phyloP scores from a whole-genome alignment of 78 protist genomes.

The Parvularia atlantis region DNA sequence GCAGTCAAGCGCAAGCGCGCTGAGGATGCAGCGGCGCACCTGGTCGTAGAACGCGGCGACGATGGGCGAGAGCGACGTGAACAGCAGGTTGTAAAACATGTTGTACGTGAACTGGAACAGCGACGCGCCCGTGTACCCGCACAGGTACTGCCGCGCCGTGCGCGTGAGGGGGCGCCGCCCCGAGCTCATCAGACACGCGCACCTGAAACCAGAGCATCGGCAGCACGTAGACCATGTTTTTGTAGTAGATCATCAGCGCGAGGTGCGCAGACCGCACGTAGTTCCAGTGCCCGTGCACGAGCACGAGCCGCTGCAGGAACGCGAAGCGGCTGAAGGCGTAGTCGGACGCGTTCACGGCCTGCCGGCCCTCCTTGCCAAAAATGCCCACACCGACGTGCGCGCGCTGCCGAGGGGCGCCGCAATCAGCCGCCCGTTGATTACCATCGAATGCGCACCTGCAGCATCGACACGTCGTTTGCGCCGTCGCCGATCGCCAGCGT shows the following conservation, averaged over 20 bases:
- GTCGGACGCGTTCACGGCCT: constrained; percentile 69
- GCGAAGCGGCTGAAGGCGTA: constrained; percentile 63
- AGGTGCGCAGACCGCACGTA: constrained; percentile 34
- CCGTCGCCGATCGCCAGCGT: constrained; percentile 78
- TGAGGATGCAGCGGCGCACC: no score
- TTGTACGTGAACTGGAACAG: constrained; percentile 32
- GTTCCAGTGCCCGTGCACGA: constrained; percentile 58
- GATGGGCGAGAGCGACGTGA: constrained; percentile 17
- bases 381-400: constrained; percentile 79
- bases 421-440: no score
- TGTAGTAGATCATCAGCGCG: constrained; percentile 7
- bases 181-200: no score
- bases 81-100: constrained; percentile 15
- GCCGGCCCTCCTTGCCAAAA: constrained; percentile 71
- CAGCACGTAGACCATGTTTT: background rate
- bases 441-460: no score
- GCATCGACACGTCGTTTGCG: constrained; percentile 85
- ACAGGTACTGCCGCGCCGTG: no score
- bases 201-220: constrained; percentile 30
- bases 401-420: no score
- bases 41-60: constrained; percentile 14
- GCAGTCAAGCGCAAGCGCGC: no score
- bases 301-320: constrained; percentile 39
- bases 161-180: no score
- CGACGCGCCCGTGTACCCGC: constrained; percentile 40